Percentiles rank a stretch among this genome's conserved stretches.
phyloP scores from a whole-genome alignment of 2,329 filamentous ascomycete genomes.

The Septoria linicola region DNA sequence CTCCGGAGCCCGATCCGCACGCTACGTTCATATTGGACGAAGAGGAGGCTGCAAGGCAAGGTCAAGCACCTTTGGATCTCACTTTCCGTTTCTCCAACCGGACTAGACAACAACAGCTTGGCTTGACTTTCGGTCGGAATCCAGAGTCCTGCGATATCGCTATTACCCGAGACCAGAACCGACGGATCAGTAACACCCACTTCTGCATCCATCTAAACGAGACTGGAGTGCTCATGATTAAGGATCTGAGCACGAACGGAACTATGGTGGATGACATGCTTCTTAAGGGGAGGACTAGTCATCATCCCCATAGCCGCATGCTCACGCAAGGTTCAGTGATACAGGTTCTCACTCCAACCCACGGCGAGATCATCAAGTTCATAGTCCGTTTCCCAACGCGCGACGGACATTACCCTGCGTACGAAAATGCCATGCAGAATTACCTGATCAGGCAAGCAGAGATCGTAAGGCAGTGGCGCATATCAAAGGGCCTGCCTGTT shows the following conservation, averaged over 20 bases:
- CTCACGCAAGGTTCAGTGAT: slow-evolving; percentile 72
- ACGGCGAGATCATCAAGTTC: slow-evolving; percentile 69
- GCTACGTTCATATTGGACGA: slow-evolving; percentile 36
- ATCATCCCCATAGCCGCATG: slow-evolving; percentile 56
- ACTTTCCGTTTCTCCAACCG: slow-evolving; percentile 75
- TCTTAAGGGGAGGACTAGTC: slow-evolving; percentile 56
- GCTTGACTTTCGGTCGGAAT: slow-evolving; percentile 87
- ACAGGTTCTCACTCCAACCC: slow-evolving; percentile 58
- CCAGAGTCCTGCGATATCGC: slow-evolving; percentile 67
- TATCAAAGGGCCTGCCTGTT: slow-evolving; percentile 10
- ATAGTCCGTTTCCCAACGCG: slow-evolving; percentile 76
- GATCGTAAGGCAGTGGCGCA: slow-evolving; percentile 22
- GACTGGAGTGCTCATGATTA: slow-evolving; percentile 84
- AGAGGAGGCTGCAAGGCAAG: slow-evolving; percentile 41
- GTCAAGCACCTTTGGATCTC: slow-evolving; percentile 56
- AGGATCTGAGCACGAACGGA: slow-evolving; percentile 94
- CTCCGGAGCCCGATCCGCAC: slow-evolving; percentile 29
- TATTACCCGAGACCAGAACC: slow-evolving; percentile 64
- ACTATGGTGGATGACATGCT: slow-evolving; percentile 77
- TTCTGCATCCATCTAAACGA: slow-evolving; percentile 90
- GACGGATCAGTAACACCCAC: slow-evolving; percentile 87
- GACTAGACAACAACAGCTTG: slow-evolving; percentile 65
- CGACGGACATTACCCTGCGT: slow-evolving; percentile 66
- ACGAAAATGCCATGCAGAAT: slow-evolving; percentile 64
- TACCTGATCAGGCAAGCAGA: slow-evolving; percentile 56